These are phyloP conservation scores for Cryptosporidium andersoni DNA, from an alignment of 169 alveolate genomes.

Conservation along the genomic window DNA sequence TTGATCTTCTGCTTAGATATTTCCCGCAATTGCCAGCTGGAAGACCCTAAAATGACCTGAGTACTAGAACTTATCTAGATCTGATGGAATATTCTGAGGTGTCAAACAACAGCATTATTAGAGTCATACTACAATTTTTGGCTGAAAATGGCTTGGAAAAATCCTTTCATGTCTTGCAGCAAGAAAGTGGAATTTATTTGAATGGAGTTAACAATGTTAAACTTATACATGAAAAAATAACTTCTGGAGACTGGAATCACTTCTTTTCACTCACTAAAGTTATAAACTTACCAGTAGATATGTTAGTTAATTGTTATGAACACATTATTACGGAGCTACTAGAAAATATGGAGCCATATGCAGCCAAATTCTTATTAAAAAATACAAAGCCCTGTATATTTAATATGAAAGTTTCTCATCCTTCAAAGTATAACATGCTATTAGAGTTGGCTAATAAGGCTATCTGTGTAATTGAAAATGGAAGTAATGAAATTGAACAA, in stretches of 20 bases:
- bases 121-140: constrained; percentile 47
- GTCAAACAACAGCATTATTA: constrained; percentile 20
- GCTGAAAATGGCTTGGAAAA: constrained; percentile 34
- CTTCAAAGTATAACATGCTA: constrained; percentile 3
- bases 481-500: not conserved
- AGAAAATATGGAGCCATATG: constrained; percentile 51
- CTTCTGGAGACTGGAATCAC: constrained; percentile 46
- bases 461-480: not conserved
- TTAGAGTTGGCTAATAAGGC: constrained; percentile 29
- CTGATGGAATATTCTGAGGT: constrained; percentile 1
- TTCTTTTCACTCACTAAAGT: constrained; percentile 2
- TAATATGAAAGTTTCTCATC: not conserved
- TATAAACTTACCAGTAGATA: constrained; percentile 17
- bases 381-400: constrained; percentile 2
- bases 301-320: constrained; percentile 20
- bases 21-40: too few relatives aligned
- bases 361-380: constrained; percentile 21
- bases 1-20: too few relatives aligned
- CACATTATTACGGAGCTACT: constrained; percentile 38
- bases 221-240: constrained; percentile 2
- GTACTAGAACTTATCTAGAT: not conserved
- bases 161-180: constrained; percentile 8
- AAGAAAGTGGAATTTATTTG: constrained; percentile 22
- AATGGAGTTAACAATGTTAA: constrained; percentile 19
- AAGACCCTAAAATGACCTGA: too few relatives aligned